Evolutionary conservation across 768 basidiomycete species (phyloP), one percentile per base, ranked within the genome.

Genomic region (Infundibulicybe gibba): DNA sequence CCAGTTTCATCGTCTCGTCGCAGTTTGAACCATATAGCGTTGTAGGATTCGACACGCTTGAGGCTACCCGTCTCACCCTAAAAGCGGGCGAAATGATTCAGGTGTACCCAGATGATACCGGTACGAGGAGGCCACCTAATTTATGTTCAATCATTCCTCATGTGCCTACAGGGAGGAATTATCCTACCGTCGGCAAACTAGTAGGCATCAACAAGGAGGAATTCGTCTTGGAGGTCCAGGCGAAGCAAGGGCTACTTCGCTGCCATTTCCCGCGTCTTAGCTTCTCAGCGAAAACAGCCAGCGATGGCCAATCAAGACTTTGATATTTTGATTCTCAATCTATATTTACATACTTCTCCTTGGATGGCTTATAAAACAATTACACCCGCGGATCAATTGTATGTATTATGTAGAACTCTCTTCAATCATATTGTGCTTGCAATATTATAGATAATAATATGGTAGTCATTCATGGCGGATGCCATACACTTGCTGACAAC

Each of bases 401-500:
- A 25, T 25, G 25, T 25, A 25, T 25, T 25, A 25, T 25, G 8
- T 25, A 8, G 25, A 25, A 8, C 25, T 8, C 25, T 25, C 25
- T 4, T 25, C 3, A 25, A 25, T 3, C 25, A 25, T 25, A 25
- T 25, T 3, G 25, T 25, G 25, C 4, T 25, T 25, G 25, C 25
- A 8, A 25, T 25, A 25, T 25, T 3, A 8, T 25, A 25, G 3
- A 4, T 3, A 25, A 8, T 25, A 25, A 4, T 8, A 8, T 25
- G 8, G 25, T 25, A 25, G 8, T 25, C 25, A 25, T 8, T 25
- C 4, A 25, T 25, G 25, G 8, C 25, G 25, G 3, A 25, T 25
- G 25, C 90, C 87, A 56, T 93, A 94, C 5, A 95, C 70, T 43
- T 76, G 69, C 46, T 73, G 39, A 63, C 92, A 95, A 20, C 94